Evolutionary conservation across 208 protist species (phyloP).

Genomic region (Wallacemonas sp.): DNA sequence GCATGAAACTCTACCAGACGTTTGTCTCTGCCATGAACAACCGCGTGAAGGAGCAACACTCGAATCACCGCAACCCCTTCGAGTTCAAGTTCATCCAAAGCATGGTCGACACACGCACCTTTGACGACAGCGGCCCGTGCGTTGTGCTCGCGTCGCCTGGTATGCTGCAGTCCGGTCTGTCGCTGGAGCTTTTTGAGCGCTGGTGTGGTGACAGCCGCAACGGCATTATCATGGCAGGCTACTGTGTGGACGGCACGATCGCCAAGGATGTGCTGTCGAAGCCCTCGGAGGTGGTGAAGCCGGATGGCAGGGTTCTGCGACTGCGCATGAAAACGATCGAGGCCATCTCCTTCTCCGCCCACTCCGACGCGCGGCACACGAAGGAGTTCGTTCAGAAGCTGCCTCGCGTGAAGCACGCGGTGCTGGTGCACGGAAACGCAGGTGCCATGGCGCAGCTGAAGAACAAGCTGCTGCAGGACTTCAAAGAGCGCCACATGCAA

Average conservation of each 20-base stretch:
- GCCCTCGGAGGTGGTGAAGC: constrained; percentile 87
- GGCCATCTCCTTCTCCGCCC: constrained; percentile 97
- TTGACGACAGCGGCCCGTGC: constrained; percentile 94
- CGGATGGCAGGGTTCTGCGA: constrained; percentile 87
- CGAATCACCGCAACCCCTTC: constrained; percentile 95
- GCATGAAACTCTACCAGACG: constrained; percentile 97
- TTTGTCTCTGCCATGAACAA: constrained; percentile 99
- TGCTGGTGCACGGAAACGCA: constrained; percentile 96
- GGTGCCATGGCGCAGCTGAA: constrained; percentile 94
- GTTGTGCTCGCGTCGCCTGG: constrained; percentile 95
- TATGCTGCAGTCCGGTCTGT: constrained; percentile 97
- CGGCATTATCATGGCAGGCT: constrained; percentile 97
- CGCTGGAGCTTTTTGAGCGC: constrained; percentile 97
- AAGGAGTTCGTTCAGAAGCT: constrained; percentile 87
- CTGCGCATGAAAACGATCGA: constrained; percentile 91
- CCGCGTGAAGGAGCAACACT: constrained; percentile 91
- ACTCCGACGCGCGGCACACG: constrained; percentile 95
- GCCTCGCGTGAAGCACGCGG: constrained; percentile 77
- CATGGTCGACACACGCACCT: constrained; percentile 86
- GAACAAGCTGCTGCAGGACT: constrained; percentile 87
- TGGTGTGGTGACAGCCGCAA: constrained; percentile 97
- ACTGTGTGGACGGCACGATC: constrained; percentile 97
- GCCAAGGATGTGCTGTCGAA: constrained; percentile 91
- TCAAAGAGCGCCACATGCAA: constrained; percentile 68
- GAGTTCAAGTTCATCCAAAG: constrained; percentile 97